phyloP scores from a whole-genome alignment of 176 grass and related monocot species.

The Carex myosuroides region DNA sequence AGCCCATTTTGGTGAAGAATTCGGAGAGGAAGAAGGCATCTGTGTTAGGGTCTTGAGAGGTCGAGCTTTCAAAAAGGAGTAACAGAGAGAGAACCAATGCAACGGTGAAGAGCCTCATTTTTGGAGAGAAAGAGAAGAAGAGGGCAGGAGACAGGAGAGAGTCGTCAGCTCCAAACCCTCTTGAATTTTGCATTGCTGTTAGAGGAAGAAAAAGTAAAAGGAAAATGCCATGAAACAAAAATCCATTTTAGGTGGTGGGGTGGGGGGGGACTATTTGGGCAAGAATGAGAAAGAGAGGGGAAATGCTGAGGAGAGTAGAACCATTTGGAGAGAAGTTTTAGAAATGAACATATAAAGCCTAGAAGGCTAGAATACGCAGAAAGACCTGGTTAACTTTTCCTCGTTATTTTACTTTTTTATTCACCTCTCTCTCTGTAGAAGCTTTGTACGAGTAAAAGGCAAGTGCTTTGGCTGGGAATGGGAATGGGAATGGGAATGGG shows the following conservation, averaged over 20 bases:
- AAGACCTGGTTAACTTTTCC: conserved; percentile 3
- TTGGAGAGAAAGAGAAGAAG: neutral
- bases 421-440: neutral
- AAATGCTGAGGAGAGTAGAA: neutral
- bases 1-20: conserved; percentile 54
- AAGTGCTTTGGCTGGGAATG: conserved; percentile 1
- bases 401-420: neutral
- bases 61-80: neutral
- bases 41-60: conserved; percentile 69
- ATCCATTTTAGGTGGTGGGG: conserved; percentile 8
- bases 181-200: neutral
- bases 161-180: neutral
- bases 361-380: neutral
- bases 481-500: conserved; percentile 7
- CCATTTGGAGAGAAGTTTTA: neutral
- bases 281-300: conserved; percentile 2
- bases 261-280: neutral
- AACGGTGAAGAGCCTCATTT: neutral
- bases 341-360: conserved; percentile 12
- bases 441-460: neutral
- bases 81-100: neutral
- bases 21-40: conserved; percentile 60
- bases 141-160: neutral
- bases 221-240: conserved; percentile 4
- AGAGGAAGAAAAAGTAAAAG: neutral